These are phyloP conservation scores for Avena sativa DNA, from an alignment of 176 grass and related monocot species.

Conservation along the genomic window DNA sequence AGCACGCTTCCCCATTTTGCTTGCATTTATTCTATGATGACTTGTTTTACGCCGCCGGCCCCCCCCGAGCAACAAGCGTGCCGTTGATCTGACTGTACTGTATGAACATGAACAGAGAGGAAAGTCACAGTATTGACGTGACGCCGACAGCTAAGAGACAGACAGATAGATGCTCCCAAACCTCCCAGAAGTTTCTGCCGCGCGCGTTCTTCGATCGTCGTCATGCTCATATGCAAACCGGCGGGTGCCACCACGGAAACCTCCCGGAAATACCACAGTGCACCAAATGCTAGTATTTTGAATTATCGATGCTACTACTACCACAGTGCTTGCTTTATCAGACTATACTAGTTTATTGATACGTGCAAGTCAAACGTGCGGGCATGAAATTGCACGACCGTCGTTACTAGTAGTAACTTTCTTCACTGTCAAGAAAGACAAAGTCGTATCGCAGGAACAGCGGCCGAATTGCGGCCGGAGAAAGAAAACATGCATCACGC, in stretches of 20 bases:
- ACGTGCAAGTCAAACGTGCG: not conserved
- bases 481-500: not conserved
- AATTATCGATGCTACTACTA: not conserved
- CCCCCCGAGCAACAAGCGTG: too few species aligned
- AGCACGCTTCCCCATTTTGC: too few species aligned
- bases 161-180: not conserved
- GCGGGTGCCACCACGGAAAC: too few species aligned
- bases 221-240: not conserved
- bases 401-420: not conserved
- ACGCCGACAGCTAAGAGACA: slow-evolving; percentile 9
- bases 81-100: too few species aligned
- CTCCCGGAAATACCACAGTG: not conserved
- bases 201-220: not conserved
- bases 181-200: not conserved
- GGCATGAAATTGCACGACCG: not conserved
- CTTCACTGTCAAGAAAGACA: not conserved
- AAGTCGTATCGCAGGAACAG: not conserved
- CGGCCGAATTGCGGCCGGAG: slow-evolving; percentile 8
- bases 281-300: not conserved
- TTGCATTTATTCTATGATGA: too few species aligned
- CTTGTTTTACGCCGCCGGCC: too few species aligned
- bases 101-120: too few species aligned
- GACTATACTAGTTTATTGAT: not conserved
- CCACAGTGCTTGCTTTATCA: not conserved
- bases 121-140: slow-evolving; percentile 13